These are phyloP conservation scores for Backusella liffmaniae DNA, from an alignment of 192 early-diverging fungal genomes.

Conservation along the genomic window DNA sequence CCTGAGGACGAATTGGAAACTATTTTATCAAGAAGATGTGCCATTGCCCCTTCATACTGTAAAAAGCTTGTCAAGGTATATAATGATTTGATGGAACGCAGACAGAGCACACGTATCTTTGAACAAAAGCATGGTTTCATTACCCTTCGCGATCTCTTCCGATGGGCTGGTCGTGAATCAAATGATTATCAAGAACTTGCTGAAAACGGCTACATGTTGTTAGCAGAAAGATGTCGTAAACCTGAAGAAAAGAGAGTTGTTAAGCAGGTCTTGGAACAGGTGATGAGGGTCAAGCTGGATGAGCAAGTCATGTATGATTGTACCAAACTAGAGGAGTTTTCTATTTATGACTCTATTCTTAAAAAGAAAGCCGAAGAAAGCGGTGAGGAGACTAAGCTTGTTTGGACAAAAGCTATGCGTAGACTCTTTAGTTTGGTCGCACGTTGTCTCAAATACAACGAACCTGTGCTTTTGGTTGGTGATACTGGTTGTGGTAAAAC, in stretches of 20 bases:
- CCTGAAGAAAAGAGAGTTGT: constrained; percentile 83
- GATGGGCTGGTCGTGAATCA: constrained; percentile 90
- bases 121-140: constrained; percentile 93
- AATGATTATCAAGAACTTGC: constrained; percentile 80
- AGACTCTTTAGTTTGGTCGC: constrained; percentile 84
- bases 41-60: constrained; percentile 87
- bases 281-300: constrained; percentile 68
- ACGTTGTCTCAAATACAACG: constrained; percentile 74
- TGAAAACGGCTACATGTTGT: constrained; percentile 93
- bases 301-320: constrained; percentile 64
- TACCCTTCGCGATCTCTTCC: constrained; percentile 95
- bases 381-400: constrained; percentile 51
- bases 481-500: constrained; percentile 99
- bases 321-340: constrained; percentile 52
- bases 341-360: constrained; percentile 35
- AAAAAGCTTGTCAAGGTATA: constrained; percentile 85
- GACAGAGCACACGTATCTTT: constrained; percentile 87
- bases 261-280: constrained; percentile 77
- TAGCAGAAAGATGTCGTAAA: constrained; percentile 86
- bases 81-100: constrained; percentile 68
- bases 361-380: constrained; percentile 21
- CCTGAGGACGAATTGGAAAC: constrained; percentile 88
- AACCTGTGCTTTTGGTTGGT: constrained; percentile 94
- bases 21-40: constrained; percentile 83
- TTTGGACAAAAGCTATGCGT: constrained; percentile 96